Conservation (phyloP, 2,329 filamentous ascomycete genomes). For the Spiromastix sp. region DNA sequence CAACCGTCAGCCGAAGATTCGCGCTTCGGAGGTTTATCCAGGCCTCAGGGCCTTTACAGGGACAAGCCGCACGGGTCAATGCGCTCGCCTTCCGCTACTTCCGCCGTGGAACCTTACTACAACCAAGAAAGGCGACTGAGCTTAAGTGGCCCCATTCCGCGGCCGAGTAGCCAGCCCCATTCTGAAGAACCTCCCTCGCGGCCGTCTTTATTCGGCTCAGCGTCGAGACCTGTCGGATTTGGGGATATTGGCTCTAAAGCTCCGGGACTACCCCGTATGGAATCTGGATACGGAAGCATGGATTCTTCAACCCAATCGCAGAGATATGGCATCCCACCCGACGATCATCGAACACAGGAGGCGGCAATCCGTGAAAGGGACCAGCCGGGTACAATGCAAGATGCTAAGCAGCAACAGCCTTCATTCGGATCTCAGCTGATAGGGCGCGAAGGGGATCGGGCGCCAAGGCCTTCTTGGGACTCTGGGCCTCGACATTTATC, state of each 20-base stretch:
- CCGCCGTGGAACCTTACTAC: conserved; percentile 24
- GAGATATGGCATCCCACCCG: conserved; percentile 24
- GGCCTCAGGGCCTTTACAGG: conserved; percentile 21
- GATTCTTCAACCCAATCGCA: conserved; percentile 18
- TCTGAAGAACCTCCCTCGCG: conserved; percentile 25
- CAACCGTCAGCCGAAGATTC: conserved; percentile 19
- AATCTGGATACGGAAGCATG: conserved; percentile 20
- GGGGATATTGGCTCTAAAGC: conserved; percentile 17
- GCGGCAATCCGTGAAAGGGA: conserved; percentile 25
- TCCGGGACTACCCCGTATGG: conserved; percentile 14
- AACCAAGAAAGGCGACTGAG: conserved; percentile 31
- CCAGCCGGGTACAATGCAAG: conserved; percentile 16
- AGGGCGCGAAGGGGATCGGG: conserved; percentile 25
- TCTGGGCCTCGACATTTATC: conserved; percentile 28
- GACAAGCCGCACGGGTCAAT: conserved; percentile 23
- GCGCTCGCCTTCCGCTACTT: conserved; percentile 25
- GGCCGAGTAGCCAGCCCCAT: conserved; percentile 33
- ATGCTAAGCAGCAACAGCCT: conserved; percentile 20
- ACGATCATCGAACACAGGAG: conserved; percentile 27
- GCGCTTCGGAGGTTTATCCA: conserved; percentile 23
- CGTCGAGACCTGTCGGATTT: conserved; percentile 19
- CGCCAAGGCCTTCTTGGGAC: conserved; percentile 24
- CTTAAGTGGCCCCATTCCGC: conserved; percentile 31
- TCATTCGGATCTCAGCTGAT: conserved; percentile 21
- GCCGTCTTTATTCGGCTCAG: conserved; percentile 26